These are phyloP conservation scores for Sphagnurus paluster DNA, from an alignment of 1,284 basidiomycete genomes.

Conservation along the genomic window DNA sequence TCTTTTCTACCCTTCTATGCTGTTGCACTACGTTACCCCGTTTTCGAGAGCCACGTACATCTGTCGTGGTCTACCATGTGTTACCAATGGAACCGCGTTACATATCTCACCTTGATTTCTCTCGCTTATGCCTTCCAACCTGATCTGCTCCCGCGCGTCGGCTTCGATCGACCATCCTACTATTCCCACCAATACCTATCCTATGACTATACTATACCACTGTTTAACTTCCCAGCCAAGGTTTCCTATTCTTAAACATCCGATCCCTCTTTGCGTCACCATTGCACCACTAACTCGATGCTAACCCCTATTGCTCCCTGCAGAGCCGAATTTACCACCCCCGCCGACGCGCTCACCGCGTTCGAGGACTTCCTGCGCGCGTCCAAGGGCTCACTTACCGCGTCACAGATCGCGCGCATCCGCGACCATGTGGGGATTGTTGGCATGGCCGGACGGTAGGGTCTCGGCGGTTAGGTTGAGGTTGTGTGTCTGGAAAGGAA, in stretches of 20 bases:
- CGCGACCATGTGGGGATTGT: constrained; percentile 73
- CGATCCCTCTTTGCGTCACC: not conserved
- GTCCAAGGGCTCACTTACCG: constrained; percentile 66
- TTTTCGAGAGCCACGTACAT: no score
- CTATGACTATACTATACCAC: no score
- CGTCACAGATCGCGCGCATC: constrained; percentile 77
- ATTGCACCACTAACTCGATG: not conserved
- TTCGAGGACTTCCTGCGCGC: constrained; percentile 78
- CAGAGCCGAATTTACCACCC: constrained; percentile 57
- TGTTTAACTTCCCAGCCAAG: no score
- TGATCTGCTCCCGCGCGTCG: no score
- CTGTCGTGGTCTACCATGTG: not conserved
- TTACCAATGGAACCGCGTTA: not conserved
- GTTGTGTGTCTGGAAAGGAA: no score
- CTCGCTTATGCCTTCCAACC: no score
- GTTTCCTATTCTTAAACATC: no score
- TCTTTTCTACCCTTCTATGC: constrained; percentile 4
- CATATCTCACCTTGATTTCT: no score
- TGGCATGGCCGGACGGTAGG: constrained; percentile 85
- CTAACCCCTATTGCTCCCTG: constrained; percentile 5
- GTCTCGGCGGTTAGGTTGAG: no score
- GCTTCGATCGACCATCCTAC: no score
- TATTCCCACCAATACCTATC: no score
- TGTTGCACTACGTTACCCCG: no score
- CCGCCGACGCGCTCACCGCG: constrained; percentile 56